A percentile compares a stretch with the other conserved stretches of the same genome.
Evolutionary conservation across 2,329 filamentous ascomycete genomes (phyloP).

Genomic region (Alternaria metachromatica): DNA sequence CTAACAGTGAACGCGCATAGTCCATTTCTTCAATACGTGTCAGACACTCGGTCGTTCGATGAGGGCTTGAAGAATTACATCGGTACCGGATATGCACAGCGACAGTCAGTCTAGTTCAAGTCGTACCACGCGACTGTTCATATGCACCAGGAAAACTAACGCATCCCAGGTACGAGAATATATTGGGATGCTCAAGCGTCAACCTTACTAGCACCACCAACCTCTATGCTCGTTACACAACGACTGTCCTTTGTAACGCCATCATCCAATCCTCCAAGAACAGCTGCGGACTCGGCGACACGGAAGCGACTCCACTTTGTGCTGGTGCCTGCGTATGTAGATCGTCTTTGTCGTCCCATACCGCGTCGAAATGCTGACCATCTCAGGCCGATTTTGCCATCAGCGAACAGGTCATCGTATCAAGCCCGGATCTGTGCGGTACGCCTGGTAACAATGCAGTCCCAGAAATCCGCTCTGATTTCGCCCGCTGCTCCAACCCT

Average conservation of each 20-base stretch:
- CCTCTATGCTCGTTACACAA: slow-evolving; percentile 92
- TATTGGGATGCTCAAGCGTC: slow-evolving; percentile 81
- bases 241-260: slow-evolving; percentile 88
- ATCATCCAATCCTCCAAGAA: slow-evolving; percentile 87
- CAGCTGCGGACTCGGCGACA: slow-evolving; percentile 70
- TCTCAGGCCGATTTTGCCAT: slow-evolving; percentile 78
- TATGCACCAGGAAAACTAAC: slow-evolving; percentile 35
- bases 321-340: slow-evolving; percentile 81
- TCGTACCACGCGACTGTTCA: not conserved
- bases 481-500: slow-evolving; percentile 85
- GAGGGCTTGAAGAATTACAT: slow-evolving; percentile 75
- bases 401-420: slow-evolving; percentile 84
- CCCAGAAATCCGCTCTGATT: slow-evolving; percentile 86
- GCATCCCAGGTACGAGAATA: slow-evolving; percentile 72
- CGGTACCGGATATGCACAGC: slow-evolving; percentile 73
- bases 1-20: slow-evolving; percentile 54
- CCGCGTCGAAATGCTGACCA: slow-evolving; percentile 38
- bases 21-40: slow-evolving; percentile 85
- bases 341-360: not conserved
- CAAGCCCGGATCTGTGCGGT: slow-evolving; percentile 75
- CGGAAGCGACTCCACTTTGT: slow-evolving; percentile 77
- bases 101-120: slow-evolving; percentile 67
- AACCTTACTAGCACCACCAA: slow-evolving; percentile 79
- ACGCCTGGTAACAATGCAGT: slow-evolving; percentile 70
- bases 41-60: slow-evolving; percentile 79